These are phyloP conservation scores for Colletotrichum scovillei DNA, from an alignment of 2,329 filamentous ascomycete genomes.

Conservation along the genomic window DNA sequence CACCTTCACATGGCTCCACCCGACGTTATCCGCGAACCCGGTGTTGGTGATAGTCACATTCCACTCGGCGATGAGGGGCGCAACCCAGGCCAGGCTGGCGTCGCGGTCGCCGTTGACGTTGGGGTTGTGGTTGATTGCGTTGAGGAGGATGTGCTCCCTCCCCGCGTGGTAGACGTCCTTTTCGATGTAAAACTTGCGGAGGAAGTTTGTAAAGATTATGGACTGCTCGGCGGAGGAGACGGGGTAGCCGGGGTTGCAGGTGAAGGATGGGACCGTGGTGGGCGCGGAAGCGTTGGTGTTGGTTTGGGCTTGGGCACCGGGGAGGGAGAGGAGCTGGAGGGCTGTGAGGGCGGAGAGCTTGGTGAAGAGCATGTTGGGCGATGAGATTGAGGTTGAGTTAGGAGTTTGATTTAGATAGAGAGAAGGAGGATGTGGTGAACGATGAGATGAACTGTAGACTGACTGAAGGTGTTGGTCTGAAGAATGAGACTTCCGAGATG, in stretches of 20 bases:
- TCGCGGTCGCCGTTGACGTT: slow-evolving; percentile 4
- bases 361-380: background rate
- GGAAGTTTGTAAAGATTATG: slow-evolving; percentile 1
- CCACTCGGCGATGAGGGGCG: slow-evolving; percentile 1
- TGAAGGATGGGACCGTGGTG: slow-evolving; percentile 3
- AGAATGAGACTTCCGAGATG: background rate
- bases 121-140: slow-evolving; percentile 6
- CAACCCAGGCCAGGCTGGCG: slow-evolving; percentile 1
- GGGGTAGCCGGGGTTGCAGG: slow-evolving; percentile 7
- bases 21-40: slow-evolving; percentile 3
- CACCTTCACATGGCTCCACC: background rate
- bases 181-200: background rate
- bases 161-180: background rate
- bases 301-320: background rate
- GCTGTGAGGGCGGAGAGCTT: background rate
- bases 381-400: no score
- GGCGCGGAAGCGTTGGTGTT: background rate
- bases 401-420: no score
- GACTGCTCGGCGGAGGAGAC: slow-evolving; percentile 3
- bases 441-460: background rate
- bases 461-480: background rate
- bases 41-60: background rate
- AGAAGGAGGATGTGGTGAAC: background rate
- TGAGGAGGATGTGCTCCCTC: background rate
- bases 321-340: background rate